Evolutionary conservation across 2,329 filamentous ascomycete genomes (phyloP).

Genomic region (Xylaria sp.): DNA sequence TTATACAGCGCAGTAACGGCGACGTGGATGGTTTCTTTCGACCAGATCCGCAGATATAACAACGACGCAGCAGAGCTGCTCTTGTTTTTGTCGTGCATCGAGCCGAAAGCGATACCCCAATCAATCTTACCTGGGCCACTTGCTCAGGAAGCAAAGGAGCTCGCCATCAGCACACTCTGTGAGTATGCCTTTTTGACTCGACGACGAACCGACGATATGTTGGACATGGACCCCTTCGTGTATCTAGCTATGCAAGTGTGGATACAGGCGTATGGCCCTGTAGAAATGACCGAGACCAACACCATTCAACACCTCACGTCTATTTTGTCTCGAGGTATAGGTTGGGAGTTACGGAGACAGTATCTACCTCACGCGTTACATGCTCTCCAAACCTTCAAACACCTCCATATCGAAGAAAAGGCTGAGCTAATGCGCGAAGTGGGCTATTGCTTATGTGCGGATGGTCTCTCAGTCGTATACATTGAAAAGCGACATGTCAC

Average conservation of each 20-base stretch:
- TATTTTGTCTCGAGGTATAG: conserved; percentile 23
- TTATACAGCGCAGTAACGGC: conserved; percentile 52
- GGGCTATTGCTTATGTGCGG: too few relatives aligned
- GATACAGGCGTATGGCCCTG: conserved; percentile 39
- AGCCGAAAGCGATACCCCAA: conserved; percentile 54
- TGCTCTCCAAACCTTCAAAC: too few relatives aligned
- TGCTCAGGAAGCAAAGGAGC: conserved; percentile 38
- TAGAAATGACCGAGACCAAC: conserved; percentile 10
- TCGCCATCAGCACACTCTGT: conserved; percentile 49
- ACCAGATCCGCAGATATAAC: conserved; percentile 50
- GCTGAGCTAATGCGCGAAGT: too few relatives aligned
- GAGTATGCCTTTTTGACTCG: conserved; percentile 50
- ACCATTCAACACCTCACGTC: conserved; percentile 11
- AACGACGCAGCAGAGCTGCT: conserved; percentile 52
- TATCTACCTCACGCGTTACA: conserved; percentile 45
- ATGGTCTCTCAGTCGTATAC: too few relatives aligned
- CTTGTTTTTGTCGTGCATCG: conserved; percentile 54
- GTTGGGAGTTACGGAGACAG: conserved; percentile 40
- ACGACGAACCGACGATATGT: conserved; percentile 41
- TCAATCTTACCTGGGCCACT: conserved; percentile 47
- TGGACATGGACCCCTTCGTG: conserved; percentile 54
- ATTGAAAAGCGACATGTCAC: too few relatives aligned
- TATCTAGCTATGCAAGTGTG: conserved; percentile 50
- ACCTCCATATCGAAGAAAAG: too few relatives aligned
- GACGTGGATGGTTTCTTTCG: conserved; percentile 57